Conservation (phyloP, 2,329 filamentous ascomycete species). For the Fusarium sp. region DNA sequence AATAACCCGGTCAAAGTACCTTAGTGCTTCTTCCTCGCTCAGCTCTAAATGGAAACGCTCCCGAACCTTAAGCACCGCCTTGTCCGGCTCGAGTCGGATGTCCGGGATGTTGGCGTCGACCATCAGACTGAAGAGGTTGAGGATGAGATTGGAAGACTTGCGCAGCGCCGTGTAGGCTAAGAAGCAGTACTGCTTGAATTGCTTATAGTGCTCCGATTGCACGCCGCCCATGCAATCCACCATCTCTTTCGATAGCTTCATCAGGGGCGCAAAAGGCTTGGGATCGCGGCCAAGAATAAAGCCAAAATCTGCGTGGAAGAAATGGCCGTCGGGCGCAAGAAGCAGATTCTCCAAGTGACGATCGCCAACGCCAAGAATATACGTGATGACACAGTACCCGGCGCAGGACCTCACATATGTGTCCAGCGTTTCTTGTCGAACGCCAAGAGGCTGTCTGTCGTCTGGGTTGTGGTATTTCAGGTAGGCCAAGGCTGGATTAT, state of each 20-base stretch:
- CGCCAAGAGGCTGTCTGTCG: conserved; percentile 82
- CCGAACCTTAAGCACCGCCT: conserved; percentile 93
- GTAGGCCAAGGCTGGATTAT: conserved; percentile 82
- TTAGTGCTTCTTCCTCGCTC: conserved; percentile 91
- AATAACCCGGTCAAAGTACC: conserved; percentile 90
- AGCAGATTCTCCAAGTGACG: conserved; percentile 96
- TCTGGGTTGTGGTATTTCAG: conserved; percentile 93
- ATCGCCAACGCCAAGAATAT: conserved; percentile 95
- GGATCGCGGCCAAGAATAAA: conserved; percentile 98
- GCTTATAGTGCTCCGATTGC: conserved; percentile 83
- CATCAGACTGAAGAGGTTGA: conserved; percentile 98
- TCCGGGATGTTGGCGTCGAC: conserved; percentile 97
- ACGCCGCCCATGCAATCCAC: conserved; percentile 97
- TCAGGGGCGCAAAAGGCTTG: conserved; percentile 95
- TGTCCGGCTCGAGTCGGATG: conserved; percentile 91
- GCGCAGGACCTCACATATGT: conserved; percentile 97
- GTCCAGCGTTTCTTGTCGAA: conserved; percentile 93
- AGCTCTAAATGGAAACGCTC: conserved; percentile 95
- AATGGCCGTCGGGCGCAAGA: conserved; percentile 89
- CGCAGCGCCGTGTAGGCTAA: conserved; percentile 92
- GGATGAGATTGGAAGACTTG: conserved; percentile 89
- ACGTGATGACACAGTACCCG: conserved; percentile 98
- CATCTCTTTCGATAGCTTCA: conserved; percentile 99
- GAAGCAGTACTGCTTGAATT: conserved; percentile 97
- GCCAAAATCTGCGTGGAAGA: conserved; percentile 98